Base-by-base conservation (phyloP, 805 yeast species). In the Starmera quercuum region DNA sequence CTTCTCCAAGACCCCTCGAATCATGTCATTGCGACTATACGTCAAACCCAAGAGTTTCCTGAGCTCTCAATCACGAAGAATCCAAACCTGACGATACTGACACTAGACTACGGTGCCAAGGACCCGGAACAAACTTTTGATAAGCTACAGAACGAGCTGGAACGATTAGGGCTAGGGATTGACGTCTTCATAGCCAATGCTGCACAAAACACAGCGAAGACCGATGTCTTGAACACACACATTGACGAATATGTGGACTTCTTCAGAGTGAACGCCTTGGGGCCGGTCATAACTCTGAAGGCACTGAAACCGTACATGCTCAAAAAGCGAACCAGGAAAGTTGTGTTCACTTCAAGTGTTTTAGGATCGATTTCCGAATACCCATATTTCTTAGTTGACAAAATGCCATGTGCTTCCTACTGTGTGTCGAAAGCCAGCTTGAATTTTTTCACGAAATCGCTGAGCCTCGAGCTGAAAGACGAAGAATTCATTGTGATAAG, bases 101-200 rank as follows among this genome's bases (percentile, higher is more conserved):
- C 33, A 32, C 30, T 48, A 4, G 53, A 50, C 20, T 44, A 41
- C 27, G 31, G 38, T n/a, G 5, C 25, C 6, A 12, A 13, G 10
- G 45, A 44, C 14, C 30, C 34, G 0, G 42, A 45, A 11, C 31
- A 43, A 5, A n/a, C 9, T 2, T 36, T 39, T 28, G 27, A 33
- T 7, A 33, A 43, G 2, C 25, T 50, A 5, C 32, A 42, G 2
- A 30, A 34, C 7, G 55, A 50, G 26, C 30, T 50, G 23, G 37
- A 39, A 23, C 36, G 30, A 20, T 25, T 50, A n/a, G 36, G 44
- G 11, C 29, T 41, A 29, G 46, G 42, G 1, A 54, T 62, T 34
- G 66, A 62, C 42, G 54, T 58, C 4, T 56, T 54, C 28, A 53
- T 63, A 29, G 49, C 57, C 17, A 62, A 61, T 40, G 63, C 63